Percentiles rank a stretch among this genome's conserved stretches.
phyloP scores from a whole-genome alignment of 2,329 filamentous ascomycete species.

The Penicillium fuscoglaucum region DNA sequence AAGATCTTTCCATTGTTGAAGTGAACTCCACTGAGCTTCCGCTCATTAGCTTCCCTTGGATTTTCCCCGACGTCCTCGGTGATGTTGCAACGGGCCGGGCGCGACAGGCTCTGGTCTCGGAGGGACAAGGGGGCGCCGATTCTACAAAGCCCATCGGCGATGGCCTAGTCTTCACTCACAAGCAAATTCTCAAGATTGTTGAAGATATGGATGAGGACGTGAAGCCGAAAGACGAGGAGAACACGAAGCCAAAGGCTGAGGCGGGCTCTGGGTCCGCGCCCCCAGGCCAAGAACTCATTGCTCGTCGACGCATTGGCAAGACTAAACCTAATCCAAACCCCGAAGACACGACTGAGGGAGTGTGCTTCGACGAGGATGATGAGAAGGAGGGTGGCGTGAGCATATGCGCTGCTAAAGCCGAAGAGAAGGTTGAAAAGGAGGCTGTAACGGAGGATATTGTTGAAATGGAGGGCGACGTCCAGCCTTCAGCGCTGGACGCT shows the following conservation, averaged over 20 bases:
- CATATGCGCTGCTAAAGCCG: background rate
- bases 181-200: background rate
- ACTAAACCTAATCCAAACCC: background rate
- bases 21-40: slow-evolving; percentile 58
- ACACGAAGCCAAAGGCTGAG: background rate
- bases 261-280: background rate
- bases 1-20: slow-evolving; percentile 11
- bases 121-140: background rate
- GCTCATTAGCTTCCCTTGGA: slow-evolving; percentile 90
- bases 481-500: slow-evolving; percentile 29
- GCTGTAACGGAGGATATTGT: slow-evolving; percentile 18
- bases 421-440: background rate
- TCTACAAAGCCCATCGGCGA: background rate
- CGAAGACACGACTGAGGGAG: background rate
- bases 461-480: slow-evolving; percentile 25
- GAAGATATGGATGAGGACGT: background rate
- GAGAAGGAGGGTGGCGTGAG: background rate
- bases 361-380: background rate
- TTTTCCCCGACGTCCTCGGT: slow-evolving; percentile 73
- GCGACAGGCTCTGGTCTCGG: slow-evolving; percentile 17
- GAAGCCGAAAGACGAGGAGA: background rate
- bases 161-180: background rate
- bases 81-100: slow-evolving; percentile 59
- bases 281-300: background rate
- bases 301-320: background rate